Percentiles rank a stretch among this genome's conserved stretches.
Conservation (phyloP, 129 eudicot species). For the Cynara cardunculus region DNA sequence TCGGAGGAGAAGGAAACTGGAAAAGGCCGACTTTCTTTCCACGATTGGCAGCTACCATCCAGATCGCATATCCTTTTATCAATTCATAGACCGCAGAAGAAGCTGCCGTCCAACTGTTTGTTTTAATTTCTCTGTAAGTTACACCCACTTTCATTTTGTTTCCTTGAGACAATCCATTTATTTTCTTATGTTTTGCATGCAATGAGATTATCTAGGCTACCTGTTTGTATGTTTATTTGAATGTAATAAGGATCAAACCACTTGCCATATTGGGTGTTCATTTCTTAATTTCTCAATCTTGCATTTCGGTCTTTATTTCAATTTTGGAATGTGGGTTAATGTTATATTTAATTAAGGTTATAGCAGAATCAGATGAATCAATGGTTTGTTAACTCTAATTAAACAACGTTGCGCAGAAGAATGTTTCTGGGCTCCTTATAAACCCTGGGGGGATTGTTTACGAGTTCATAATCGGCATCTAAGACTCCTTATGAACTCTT, state of each 20-base stretch:
- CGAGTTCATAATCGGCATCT: background rate
- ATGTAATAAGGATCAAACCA: background rate
- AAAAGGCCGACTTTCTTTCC: background rate
- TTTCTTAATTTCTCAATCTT: constrained; percentile 4
- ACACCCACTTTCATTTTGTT: background rate
- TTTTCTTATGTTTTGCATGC: background rate
- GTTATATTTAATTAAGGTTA: background rate
- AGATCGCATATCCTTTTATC: background rate
- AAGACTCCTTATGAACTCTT: too few species aligned
- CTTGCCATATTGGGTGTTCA: background rate
- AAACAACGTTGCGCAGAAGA: too few species aligned
- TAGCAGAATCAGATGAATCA: background rate
- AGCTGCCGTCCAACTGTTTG: constrained; percentile 10
- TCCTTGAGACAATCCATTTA: background rate
- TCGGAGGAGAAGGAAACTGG: background rate
- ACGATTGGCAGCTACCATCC: constrained; percentile 1
- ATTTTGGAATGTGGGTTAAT: constrained; percentile 1
- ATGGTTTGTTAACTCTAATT: background rate
- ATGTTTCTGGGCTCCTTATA: too few species aligned
- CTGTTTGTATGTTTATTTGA: background rate
- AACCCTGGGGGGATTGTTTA: too few species aligned
- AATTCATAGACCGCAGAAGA: background rate
- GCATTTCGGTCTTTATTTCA: background rate
- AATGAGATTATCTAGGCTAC: background rate
- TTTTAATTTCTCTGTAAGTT: constrained; percentile 24